Evolutionary conservation across 1,139 yeast genomes (phyloP), one percentile per base, ranked within the genome.

Genomic region (Diutina sp.): DNA sequence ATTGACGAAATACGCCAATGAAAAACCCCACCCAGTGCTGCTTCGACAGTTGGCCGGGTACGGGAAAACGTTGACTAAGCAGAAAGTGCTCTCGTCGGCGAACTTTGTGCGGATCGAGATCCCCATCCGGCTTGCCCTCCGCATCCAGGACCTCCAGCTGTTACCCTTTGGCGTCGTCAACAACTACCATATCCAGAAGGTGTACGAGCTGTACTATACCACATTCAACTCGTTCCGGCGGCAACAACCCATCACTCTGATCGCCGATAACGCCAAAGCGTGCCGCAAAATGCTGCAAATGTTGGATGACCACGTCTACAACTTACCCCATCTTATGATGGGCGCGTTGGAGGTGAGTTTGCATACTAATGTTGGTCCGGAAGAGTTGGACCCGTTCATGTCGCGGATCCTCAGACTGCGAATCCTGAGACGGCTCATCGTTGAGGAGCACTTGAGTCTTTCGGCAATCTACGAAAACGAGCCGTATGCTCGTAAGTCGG

Each of bases 241-340:
- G 67, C 80, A 86, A 57, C 85, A 89, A 2, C 70, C 78, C 48
- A 85, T 91, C 61, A 74, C 77, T 35, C 80, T 85, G 0, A 68
- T 90, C 55, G 83, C 85, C 52, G 95, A 90, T 57, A 91, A 91
- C 66, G 84, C 82, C 46, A 70, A 72, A 62, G 90, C 91, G 66
- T 86, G 96, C 65, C 72, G 72, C 45, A 77, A 82, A 51, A 73
- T 90, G 58, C 77, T 81, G 44, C 73, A 77, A 38, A 78, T 90
- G 60, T 72, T 91, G 61, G 91, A 87, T 67, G 86, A 83, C 63
- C 96, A 91, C 69, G 76, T 89, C 55, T 74, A 85, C 58, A 88
- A 90, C 62, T 75, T 91, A 59, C 93, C 97, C 0, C 93, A 90
- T 66, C 74, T 91, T 60, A 87, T 91, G 77, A 88, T 90, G 91